Evolutionary conservation across 23 red algal genomes (phyloP).

Genomic region (Cyanidioschyzon merolae): DNA sequence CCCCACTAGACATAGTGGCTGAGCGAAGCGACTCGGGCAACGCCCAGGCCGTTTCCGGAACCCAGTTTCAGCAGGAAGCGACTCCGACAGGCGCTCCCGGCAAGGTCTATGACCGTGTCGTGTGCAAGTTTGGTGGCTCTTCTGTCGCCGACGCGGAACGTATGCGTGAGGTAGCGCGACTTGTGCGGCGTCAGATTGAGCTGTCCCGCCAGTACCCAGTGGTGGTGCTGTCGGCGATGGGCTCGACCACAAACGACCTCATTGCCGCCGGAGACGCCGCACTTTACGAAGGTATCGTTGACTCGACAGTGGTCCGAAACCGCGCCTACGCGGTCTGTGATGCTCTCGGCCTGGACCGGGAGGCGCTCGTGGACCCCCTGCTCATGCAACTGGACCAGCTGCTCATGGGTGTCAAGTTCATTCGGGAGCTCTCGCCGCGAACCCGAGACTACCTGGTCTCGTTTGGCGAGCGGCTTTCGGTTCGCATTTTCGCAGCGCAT

Average conservation of each 20-base stretch:
- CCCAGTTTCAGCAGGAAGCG: no score
- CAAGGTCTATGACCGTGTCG: conserved; percentile 66
- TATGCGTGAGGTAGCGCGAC: conserved; percentile 62
- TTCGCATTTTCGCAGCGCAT: conserved; percentile 88
- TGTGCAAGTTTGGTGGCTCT: conserved; percentile 94
- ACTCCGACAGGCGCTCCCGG: no score
- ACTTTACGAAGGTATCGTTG: conserved; percentile 63
- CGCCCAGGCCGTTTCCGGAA: no score
- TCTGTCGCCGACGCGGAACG: conserved; percentile 79
- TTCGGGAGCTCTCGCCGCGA: conserved; percentile 80
- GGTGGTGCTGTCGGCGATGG: conserved; percentile 95
- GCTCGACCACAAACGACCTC: conserved; percentile 77
- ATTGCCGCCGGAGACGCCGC: conserved; percentile 56
- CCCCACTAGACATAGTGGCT: no score
- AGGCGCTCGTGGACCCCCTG: conserved; percentile 85
- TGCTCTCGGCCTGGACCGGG: conserved; percentile 43
- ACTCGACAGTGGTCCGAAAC: conserved; percentile 57
- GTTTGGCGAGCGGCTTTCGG: conserved; percentile 79
- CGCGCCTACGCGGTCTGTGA: conserved; percentile 90
- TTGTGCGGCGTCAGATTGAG: conserved; percentile 51
- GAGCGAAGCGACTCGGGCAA: no score
- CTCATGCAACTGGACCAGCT: conserved; percentile 81
- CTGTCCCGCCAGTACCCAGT: conserved; percentile 42
- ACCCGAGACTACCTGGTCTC: conserved; percentile 78
- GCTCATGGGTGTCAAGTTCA: conserved; percentile 90